Conservation (phyloP, 768 basidiomycete genomes). For the Agaricus bisporus region DNA sequence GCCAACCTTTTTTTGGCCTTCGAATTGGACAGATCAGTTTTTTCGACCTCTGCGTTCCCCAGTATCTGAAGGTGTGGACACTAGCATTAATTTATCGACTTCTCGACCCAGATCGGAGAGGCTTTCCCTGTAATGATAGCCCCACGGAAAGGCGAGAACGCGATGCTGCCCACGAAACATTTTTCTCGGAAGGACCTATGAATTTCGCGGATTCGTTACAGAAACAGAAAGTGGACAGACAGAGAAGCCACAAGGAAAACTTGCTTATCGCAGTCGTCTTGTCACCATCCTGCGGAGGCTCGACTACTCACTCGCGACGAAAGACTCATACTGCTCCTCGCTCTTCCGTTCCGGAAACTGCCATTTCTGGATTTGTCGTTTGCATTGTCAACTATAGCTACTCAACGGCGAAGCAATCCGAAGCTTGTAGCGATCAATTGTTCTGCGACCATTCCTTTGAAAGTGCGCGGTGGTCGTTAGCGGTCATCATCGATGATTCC, state of each 20-base stretch:
- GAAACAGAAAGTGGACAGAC: not conserved
- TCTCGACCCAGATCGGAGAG: not conserved
- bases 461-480: not conserved
- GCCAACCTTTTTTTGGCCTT: not conserved
- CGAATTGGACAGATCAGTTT: not conserved
- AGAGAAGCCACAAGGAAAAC: not conserved
- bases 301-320: not conserved
- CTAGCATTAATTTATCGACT: not conserved
- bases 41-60: not conserved
- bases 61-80: not conserved
- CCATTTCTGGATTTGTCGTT: not conserved
- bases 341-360: not conserved
- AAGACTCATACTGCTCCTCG: not conserved
- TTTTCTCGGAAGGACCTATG: not conserved
- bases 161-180: not conserved
- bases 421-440: not conserved
- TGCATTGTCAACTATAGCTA: not conserved
- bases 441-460: not conserved
- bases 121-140: not conserved
- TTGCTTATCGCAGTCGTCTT: not conserved
- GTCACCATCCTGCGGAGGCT: not conserved
- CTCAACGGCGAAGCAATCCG: not conserved
- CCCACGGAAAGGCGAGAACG: not conserved
- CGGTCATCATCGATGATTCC: not conserved
- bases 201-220: not conserved